These are phyloP conservation scores for Suillus bovinus DNA, from an alignment of 768 basidiomycete species.

Conservation along the genomic window DNA sequence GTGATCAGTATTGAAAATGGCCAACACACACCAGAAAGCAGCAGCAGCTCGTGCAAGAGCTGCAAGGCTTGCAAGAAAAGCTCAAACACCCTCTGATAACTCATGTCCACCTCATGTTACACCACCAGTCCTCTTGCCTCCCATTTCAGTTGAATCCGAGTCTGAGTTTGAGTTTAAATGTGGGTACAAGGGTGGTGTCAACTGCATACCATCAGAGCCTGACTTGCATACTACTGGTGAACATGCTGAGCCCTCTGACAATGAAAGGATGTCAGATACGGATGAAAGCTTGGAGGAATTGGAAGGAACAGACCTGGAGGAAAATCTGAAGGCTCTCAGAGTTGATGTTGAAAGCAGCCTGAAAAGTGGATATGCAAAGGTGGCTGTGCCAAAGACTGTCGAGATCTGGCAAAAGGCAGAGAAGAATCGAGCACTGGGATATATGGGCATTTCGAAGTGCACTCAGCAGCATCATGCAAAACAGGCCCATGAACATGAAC, in stretches of 20 bases:
- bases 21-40: neutral
- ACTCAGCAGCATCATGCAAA: neutral
- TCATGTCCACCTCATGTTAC: neutral
- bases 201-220: neutral
- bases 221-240: neutral
- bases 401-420: neutral
- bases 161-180: neutral
- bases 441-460: neutral
- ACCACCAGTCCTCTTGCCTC: neutral
- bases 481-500: neutral
- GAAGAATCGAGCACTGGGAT: neutral
- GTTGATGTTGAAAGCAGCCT: neutral
- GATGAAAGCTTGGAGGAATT: constrained; percentile 6
- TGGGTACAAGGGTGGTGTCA: constrained; percentile 1
- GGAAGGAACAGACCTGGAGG: constrained; percentile 6
- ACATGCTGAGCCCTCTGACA: neutral
- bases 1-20: neutral
- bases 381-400: neutral
- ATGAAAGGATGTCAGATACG: neutral
- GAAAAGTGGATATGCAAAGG: neutral
- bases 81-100: neutral
- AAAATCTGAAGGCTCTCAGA: constrained; percentile 1
- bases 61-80: constrained; percentile 1
- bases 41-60: constrained; percentile 7
- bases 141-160: neutral